Percentiles rank a stretch among this genome's conserved stretches.
These are phyloP conservation scores for Bonia amplexicaulis DNA, from an alignment of 176 grass and related monocot genomes.

Conservation along the genomic window DNA sequence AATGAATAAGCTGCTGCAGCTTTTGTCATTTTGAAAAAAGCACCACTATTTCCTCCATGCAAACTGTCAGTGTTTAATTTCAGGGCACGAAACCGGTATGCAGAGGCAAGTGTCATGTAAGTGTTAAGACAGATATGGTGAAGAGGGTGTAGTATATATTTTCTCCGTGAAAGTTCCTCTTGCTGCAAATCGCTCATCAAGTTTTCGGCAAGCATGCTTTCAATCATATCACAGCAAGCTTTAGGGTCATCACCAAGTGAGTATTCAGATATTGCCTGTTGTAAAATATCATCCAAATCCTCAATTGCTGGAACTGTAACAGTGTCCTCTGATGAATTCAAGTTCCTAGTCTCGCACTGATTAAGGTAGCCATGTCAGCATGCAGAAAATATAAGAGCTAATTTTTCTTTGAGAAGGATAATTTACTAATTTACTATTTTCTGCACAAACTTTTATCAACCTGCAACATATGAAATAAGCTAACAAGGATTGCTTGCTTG, in stretches of 20 bases:
- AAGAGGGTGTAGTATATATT: constrained; percentile 56
- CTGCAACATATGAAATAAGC: background rate
- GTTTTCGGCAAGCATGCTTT: constrained; percentile 64
- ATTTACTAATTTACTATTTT: background rate
- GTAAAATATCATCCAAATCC: constrained; percentile 48
- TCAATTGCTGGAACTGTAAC: constrained; percentile 17
- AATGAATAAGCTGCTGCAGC: constrained; percentile 67
- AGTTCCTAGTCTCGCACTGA: constrained; percentile 50
- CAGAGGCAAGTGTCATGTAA: constrained; percentile 75
- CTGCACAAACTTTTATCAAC: background rate
- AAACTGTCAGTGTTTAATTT: constrained; percentile 18
- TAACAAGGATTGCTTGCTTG: background rate
- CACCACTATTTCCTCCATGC: constrained; percentile 8
- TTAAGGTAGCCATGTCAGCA: constrained; percentile 19
- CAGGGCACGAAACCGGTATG: constrained; percentile 47
- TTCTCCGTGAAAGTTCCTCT: constrained; percentile 24
- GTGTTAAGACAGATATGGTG: constrained; percentile 60
- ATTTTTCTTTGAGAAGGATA: background rate
- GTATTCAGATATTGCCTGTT: constrained; percentile 68
- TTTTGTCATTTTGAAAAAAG: constrained; percentile 50
- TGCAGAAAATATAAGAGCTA: background rate
- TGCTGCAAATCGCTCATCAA: constrained; percentile 20
- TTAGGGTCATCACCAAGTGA: constrained; percentile 49
- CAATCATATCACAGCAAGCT: constrained; percentile 67
- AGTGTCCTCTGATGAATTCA: constrained; percentile 35